Evolutionary conservation across 352 stramenopile genomes (phyloP).

Genomic region (Phytophthora fragariaefolia): DNA sequence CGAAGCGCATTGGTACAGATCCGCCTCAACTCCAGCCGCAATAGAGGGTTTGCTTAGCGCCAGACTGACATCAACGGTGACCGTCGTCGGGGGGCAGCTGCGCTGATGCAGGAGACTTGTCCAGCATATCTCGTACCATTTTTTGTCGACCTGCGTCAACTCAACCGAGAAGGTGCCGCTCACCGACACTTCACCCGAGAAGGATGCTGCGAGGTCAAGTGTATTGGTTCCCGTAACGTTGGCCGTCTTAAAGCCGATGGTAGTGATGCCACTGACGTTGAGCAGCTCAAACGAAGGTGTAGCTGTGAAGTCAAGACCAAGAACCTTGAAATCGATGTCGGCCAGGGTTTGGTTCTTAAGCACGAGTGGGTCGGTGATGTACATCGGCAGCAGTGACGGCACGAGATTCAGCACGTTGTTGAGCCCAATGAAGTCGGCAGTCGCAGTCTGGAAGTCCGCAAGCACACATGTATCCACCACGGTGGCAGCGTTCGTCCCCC

Average conservation of each 20-base stretch:
- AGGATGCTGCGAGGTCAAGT: slow-evolving; percentile 48
- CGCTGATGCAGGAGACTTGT: slow-evolving; percentile 50
- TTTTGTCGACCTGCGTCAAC: slow-evolving; percentile 59
- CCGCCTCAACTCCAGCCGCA: slow-evolving; percentile 31
- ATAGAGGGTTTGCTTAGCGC: slow-evolving; percentile 44
- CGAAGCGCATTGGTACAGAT: slow-evolving; percentile 46
- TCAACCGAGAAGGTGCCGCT: slow-evolving; percentile 50
- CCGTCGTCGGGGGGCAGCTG: slow-evolving; percentile 37
- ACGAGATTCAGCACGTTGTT: slow-evolving; percentile 41
- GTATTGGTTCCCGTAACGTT: slow-evolving; percentile 49
- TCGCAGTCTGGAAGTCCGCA: slow-evolving; percentile 29
- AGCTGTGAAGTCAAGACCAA: slow-evolving; percentile 36
- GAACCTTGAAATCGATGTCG: slow-evolving; percentile 39
- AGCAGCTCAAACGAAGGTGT: slow-evolving; percentile 41
- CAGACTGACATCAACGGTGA: slow-evolving; percentile 46
- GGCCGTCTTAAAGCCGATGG: slow-evolving; percentile 39
- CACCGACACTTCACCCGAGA: slow-evolving; percentile 43
- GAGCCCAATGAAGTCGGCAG: slow-evolving; percentile 32
- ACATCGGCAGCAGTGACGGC: slow-evolving; percentile 34
- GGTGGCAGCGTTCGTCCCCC: slow-evolving; percentile 24
- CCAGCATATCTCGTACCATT: slow-evolving; percentile 71
- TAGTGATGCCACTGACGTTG: slow-evolving; percentile 39
- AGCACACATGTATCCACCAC: slow-evolving; percentile 34
- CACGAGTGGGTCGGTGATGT: slow-evolving; percentile 39
- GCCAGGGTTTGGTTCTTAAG: slow-evolving; percentile 37